Evolutionary conservation across 2,329 filamentous ascomycete species (phyloP), one percentile per base, ranked within the genome.

Genomic region (Aureobasidium sp.): DNA sequence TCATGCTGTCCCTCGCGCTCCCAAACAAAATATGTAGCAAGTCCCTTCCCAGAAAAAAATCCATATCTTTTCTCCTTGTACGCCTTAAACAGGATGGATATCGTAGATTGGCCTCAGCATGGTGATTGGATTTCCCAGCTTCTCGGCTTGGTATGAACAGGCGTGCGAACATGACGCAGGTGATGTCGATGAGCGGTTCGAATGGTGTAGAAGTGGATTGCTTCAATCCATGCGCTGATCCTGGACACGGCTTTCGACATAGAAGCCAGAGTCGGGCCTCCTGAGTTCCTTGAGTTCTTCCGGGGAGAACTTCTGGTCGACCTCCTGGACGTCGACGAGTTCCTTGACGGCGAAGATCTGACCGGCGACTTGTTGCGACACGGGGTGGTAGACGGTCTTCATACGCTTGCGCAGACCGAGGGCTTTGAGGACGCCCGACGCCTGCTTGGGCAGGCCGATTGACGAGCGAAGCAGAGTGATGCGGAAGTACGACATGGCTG

Each of bases 261-360:
- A 93, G 70, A 91, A 97, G 1, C 92, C 92, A 1, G 81, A 79
- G 64, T 93, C 89, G 3, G 91, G 91, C 74, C 82, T 85, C 74
- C 92, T 78, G 76, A 83, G 79, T 57, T 81, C 83, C 76, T 85
- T 86, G 70, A 96, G 81, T 78, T 96, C 84, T 61, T 77, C 75
- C 71, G 85, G 83, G 8, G 81, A 86, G 75, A 90, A 73, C 36
- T 81, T 74, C 64, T 77, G 73, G 37, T 86, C 85, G 48, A 95
- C 90, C 77, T 96, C 91, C 67, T 86, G 79, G 39, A 96, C 91
- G 59, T 84, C 81, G 49, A 97, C 90, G 65, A 97, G 79, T 77
- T 97, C 92, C 80, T 97, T 97, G 69, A 97, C 91, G 75, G 88
- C 88, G 81, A 97, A 88, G 71, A 97, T 90, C 79, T 95, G 91